Conservation (phyloP, 1,139 yeast genomes). For the Yamadazyma triangularis region DNA sequence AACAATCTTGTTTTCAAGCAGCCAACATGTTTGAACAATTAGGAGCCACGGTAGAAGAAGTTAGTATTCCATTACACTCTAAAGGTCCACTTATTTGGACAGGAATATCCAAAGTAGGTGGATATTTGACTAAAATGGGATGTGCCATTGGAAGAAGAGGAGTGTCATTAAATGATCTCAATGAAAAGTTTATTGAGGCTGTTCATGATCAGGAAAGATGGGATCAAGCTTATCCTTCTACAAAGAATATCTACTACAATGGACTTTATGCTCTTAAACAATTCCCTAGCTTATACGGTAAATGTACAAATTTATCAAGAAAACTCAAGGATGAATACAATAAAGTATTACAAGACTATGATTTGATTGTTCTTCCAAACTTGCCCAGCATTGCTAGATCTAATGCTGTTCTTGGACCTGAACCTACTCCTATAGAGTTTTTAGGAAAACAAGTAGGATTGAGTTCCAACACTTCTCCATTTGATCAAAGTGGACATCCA, state of each 20-base stretch:
- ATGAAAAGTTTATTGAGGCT: slow-evolving; percentile 9
- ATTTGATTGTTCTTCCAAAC: slow-evolving; percentile 11
- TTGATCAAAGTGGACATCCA: slow-evolving; percentile 33
- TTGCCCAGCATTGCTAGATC: slow-evolving; percentile 12
- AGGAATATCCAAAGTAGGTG: slow-evolving; percentile 10
- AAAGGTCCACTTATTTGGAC: slow-evolving; percentile 14
- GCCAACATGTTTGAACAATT: slow-evolving; percentile 8
- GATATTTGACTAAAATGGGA: slow-evolving; percentile 5
- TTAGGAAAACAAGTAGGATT: slow-evolving; percentile 25
- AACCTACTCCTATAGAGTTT: slow-evolving; percentile 12
- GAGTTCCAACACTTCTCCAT: slow-evolving; percentile 30
- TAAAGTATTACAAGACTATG: slow-evolving; percentile 16
- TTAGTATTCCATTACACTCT: slow-evolving; percentile 11
- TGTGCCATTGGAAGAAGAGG: slow-evolving; percentile 6
- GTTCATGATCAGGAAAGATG: slow-evolving; percentile 18
- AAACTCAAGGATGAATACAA: slow-evolving; percentile 26
- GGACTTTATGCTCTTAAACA: slow-evolving; percentile 24
- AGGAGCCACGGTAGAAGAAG: slow-evolving; percentile 12
- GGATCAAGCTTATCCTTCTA: slow-evolving; percentile 22
- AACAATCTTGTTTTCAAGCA: slow-evolving; percentile 7
- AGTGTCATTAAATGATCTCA: slow-evolving; percentile 2
- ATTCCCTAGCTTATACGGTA: slow-evolving; percentile 27
- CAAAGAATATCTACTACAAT: slow-evolving; percentile 21
- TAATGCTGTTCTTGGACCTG: slow-evolving; percentile 8
- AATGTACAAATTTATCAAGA: slow-evolving; percentile 26